phyloP scores from a whole-genome alignment of 768 basidiomycete genomes.

The Amanita rubescens region DNA sequence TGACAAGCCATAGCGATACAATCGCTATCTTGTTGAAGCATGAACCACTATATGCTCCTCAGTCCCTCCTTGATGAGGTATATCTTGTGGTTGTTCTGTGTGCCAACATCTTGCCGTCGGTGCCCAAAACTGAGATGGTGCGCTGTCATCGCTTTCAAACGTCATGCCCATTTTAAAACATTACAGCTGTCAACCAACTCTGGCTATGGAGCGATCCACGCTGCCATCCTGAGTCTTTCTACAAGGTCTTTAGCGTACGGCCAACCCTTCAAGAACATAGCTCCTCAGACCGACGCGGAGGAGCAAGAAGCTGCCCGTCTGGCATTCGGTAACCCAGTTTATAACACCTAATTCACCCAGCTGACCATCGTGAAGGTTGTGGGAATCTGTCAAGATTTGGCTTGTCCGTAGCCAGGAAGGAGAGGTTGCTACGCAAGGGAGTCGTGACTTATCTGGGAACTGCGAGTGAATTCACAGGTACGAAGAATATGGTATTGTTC shows the following conservation, averaged over 20 bases:
- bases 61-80: constrained; percentile 70
- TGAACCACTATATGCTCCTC: constrained; percentile 50
- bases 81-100: constrained; percentile 73
- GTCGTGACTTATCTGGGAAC: constrained; percentile 62
- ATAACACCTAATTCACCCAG: background rate
- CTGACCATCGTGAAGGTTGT: constrained; percentile 31
- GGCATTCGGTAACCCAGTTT: constrained; percentile 40
- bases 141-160: constrained; percentile 19
- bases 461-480: constrained; percentile 67
- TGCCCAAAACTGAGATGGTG: constrained; percentile 76
- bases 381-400: constrained; percentile 54
- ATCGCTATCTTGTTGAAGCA: constrained; percentile 78
- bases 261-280: constrained; percentile 48
- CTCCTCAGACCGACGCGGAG: constrained; percentile 64
- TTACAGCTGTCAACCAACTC: constrained; percentile 51
- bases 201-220: constrained; percentile 82
- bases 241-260: constrained; percentile 60
- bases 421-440: constrained; percentile 51
- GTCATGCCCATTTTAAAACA: constrained; percentile 2
- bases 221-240: constrained; percentile 67
- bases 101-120: constrained; percentile 56
- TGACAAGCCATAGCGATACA: constrained; percentile 78
- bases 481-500: constrained; percentile 6
- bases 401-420: constrained; percentile 44
- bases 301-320: constrained; percentile 42